Percentiles rank a stretch among this genome's conserved stretches.
These are phyloP conservation scores for Rhodotorula glutinis DNA, from an alignment of 1,284 basidiomycete genomes.

Conservation along the genomic window DNA sequence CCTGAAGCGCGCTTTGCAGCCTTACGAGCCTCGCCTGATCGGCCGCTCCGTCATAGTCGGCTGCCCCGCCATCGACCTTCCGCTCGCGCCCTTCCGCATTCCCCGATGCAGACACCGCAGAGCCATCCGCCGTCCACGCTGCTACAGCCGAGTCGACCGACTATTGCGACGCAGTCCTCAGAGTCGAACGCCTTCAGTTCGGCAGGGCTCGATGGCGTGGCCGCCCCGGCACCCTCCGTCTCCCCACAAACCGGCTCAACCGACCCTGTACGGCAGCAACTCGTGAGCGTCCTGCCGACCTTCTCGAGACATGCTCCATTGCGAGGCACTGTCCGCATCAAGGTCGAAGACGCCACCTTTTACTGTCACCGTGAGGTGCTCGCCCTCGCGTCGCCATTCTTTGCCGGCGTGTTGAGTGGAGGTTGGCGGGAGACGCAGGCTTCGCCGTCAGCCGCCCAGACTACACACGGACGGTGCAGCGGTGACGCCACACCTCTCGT, in stretches of 20 bases:
- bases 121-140: slow-evolving; percentile 15
- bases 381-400: slow-evolving; percentile 79
- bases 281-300: slow-evolving; percentile 2
- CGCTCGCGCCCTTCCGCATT: too few species aligned
- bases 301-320: slow-evolving; percentile 12
- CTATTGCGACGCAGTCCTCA: slow-evolving; percentile 13
- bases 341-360: slow-evolving; percentile 21
- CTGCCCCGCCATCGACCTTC: too few species aligned
- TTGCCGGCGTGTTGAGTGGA: slow-evolving; percentile 74
- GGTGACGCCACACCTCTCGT: too few species aligned
- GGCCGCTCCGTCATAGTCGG: too few species aligned
- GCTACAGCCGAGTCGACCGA: slow-evolving; percentile 19
- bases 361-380: slow-evolving; percentile 68
- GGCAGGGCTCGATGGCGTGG: background rate
- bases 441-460: too few species aligned
- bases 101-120: slow-evolving; percentile 3
- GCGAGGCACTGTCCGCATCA: slow-evolving; percentile 23
- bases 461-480: too few species aligned
- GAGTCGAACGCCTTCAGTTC: slow-evolving; percentile 12
- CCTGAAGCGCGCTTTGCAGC: too few species aligned
- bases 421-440: slow-evolving; percentile 38
- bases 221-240: background rate
- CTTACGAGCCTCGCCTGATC: too few species aligned
- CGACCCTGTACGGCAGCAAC: too few species aligned
- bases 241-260: background rate